Evolutionary conservation across 345 rosid genomes (phyloP).

Genomic region (Lepidium sativum): DNA sequence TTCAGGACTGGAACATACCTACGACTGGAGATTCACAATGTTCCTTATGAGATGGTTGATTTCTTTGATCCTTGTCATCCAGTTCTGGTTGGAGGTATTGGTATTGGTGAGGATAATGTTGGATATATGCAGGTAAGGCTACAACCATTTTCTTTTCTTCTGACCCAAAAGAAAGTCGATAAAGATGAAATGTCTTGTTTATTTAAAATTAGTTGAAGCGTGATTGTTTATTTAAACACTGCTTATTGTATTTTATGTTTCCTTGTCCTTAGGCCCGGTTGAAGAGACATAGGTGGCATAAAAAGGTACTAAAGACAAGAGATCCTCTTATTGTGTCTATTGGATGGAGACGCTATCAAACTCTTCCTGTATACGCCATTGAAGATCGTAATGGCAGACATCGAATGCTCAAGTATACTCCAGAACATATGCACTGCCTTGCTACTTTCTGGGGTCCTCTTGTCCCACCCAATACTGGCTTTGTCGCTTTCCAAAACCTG

Average conservation of each 20-base stretch:
- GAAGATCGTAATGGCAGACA: slow-evolving; percentile 85
- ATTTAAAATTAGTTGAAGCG: not conserved
- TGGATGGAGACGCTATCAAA: slow-evolving; percentile 96
- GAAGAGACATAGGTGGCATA: slow-evolving; percentile 91
- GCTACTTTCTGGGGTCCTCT: slow-evolving; percentile 98
- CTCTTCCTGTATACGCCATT: slow-evolving; percentile 72
- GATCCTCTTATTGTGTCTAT: slow-evolving; percentile 86
- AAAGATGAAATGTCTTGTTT: not conserved
- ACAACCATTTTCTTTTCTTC: not conserved
- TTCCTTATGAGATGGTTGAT: slow-evolving; percentile 92
- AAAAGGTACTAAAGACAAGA: slow-evolving; percentile 74
- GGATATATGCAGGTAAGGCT: slow-evolving; percentile 94
- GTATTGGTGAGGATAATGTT: slow-evolving; percentile 75
- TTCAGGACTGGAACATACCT: slow-evolving; percentile 73
- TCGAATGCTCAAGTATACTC: slow-evolving; percentile 95
- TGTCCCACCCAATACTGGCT: slow-evolving; percentile 86
- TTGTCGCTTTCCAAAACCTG: slow-evolving; percentile 76
- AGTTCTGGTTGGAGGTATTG: slow-evolving; percentile 77
- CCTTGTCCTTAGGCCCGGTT: slow-evolving; percentile 50
- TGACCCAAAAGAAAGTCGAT: not conserved
- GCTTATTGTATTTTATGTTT: not conserved
- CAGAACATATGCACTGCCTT: slow-evolving; percentile 93
- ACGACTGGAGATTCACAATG: slow-evolving; percentile 80
- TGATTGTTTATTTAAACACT: not conserved
- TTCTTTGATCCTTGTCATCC: slow-evolving; percentile 91